These are phyloP conservation scores for Quercus bicolor DNA, from an alignment of 306 rosid genomes.

Conservation along the genomic window DNA sequence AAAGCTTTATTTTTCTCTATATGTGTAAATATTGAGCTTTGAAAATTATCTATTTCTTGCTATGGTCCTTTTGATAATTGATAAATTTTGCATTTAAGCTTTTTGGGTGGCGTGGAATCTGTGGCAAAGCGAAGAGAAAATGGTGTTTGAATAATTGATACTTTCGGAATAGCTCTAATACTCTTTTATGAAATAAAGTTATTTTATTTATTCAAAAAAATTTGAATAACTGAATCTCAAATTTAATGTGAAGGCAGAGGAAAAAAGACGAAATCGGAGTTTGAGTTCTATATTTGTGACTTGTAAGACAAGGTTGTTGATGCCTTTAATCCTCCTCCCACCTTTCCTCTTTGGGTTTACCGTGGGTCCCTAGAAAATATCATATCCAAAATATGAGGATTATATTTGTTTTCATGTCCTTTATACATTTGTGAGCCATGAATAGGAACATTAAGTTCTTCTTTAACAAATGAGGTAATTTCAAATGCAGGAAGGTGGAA, in stretches of 20 bases:
- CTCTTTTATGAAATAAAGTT: not conserved
- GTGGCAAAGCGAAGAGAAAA: too few species aligned
- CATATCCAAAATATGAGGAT: not conserved
- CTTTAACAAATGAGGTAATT: slow-evolving; percentile 19
- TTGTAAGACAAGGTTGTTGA: too few species aligned
- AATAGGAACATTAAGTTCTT: not conserved
- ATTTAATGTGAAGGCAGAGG: not conserved
- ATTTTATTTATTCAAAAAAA: not conserved
- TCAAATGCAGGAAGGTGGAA: slow-evolving; percentile 69
- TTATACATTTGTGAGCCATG: not conserved
- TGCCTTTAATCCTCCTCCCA: too few species aligned
- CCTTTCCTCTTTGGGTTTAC: not conserved
- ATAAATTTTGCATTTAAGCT: too few species aligned
- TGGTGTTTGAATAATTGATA: not conserved
- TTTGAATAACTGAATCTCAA: not conserved
- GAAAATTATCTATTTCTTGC: too few species aligned
- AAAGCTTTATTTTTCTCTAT: too few species aligned
- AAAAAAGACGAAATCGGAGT: not conserved
- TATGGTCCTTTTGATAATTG: too few species aligned
- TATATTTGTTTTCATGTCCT: not conserved
- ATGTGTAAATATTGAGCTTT: too few species aligned
- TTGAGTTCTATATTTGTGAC: not conserved
- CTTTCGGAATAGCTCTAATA: not conserved
- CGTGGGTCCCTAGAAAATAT: not conserved
- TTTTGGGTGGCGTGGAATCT: too few species aligned